Percentiles rank a stretch among this genome's conserved stretches.
Conservation (phyloP, 2,329 filamentous ascomycete genomes). For the Scytalidium sp. region DNA sequence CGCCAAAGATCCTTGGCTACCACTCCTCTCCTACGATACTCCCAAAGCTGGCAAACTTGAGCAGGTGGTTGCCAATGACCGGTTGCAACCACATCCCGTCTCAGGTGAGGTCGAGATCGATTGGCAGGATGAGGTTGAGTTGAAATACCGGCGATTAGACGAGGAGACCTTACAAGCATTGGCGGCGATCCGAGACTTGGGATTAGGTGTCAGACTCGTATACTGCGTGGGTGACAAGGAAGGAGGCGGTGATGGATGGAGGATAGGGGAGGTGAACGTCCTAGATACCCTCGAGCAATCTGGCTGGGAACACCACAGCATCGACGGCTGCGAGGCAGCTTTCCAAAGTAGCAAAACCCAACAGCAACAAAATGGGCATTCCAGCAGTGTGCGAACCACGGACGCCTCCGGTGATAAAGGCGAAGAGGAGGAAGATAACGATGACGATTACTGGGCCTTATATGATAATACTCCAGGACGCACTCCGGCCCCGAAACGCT, state of each 20-base stretch:
- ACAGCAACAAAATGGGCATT: slow-evolving; percentile 16
- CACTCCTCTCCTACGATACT: slow-evolving; percentile 65
- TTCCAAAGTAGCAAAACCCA: slow-evolving; percentile 33
- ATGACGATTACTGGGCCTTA: slow-evolving; percentile 77
- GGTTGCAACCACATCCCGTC: slow-evolving; percentile 75
- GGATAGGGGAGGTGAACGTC: slow-evolving; percentile 65
- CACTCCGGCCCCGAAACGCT: slow-evolving; percentile 60
- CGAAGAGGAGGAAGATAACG: slow-evolving; percentile 57
- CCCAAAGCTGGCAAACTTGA: slow-evolving; percentile 52
- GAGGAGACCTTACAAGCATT: slow-evolving; percentile 71
- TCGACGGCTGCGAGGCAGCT: slow-evolving; percentile 59
- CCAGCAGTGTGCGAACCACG: not conserved
- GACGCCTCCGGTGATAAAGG: slow-evolving; percentile 7
- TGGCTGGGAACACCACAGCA: slow-evolving; percentile 48
- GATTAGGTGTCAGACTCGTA: slow-evolving; percentile 62
- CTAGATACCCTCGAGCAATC: slow-evolving; percentile 50
- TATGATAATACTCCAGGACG: slow-evolving; percentile 70
- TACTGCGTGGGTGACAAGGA: slow-evolving; percentile 61
- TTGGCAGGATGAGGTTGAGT: slow-evolving; percentile 61
- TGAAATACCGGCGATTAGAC: slow-evolving; percentile 67
- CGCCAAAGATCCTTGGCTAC: slow-evolving; percentile 67
- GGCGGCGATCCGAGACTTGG: slow-evolving; percentile 58
- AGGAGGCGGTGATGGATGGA: slow-evolving; percentile 64
- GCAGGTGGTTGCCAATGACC: slow-evolving; percentile 58
- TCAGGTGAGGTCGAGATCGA: slow-evolving; percentile 76